These are phyloP conservation scores for Adansonia gregorii DNA, from an alignment of 441 rosid species.

Conservation along the genomic window DNA sequence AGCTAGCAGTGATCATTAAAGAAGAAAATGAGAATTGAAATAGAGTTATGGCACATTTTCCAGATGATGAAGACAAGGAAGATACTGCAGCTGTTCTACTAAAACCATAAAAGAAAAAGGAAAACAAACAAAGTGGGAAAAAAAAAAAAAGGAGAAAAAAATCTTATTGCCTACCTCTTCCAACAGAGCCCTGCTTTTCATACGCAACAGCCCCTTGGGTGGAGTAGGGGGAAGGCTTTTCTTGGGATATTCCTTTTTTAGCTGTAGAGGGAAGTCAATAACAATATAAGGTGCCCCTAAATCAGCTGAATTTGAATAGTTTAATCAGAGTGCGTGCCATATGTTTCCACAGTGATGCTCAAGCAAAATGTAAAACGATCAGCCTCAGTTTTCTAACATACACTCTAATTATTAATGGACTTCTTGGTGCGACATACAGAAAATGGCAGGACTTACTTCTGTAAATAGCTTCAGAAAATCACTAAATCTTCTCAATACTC, in stretches of 20 bases:
- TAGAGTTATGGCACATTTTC: not conserved
- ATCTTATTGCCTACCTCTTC: slow-evolving; percentile 74
- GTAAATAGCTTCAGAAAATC: slow-evolving; percentile 80
- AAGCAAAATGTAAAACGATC: not conserved
- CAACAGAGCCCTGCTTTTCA: slow-evolving; percentile 79
- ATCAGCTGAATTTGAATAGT: slow-evolving; percentile 10
- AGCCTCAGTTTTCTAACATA: slow-evolving; percentile 3
- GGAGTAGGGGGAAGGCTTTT: slow-evolving; percentile 87
- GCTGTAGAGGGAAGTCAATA: slow-evolving; percentile 52
- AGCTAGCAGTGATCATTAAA: slow-evolving; percentile 2
- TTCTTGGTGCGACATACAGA: slow-evolving; percentile 12
- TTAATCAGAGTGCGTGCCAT: not conserved
- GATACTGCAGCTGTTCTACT: not conserved
- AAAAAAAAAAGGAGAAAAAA: not conserved
- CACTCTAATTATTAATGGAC: slow-evolving; percentile 2
- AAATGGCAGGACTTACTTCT: slow-evolving; percentile 59
- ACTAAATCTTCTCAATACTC: slow-evolving; percentile 90
- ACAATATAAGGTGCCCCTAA: slow-evolving; percentile 21
- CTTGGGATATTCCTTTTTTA: slow-evolving; percentile 71
- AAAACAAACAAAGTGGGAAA: slow-evolving; percentile 21
- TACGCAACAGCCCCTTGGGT: slow-evolving; percentile 81
- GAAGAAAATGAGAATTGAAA: not conserved
- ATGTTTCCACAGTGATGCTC: slow-evolving; percentile 14
- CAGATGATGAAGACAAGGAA: not conserved
- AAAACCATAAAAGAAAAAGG: not conserved